These are phyloP conservation scores for Oldenlandia corymbosa DNA, from an alignment of 257 asterid genomes.

Conservation along the genomic window DNA sequence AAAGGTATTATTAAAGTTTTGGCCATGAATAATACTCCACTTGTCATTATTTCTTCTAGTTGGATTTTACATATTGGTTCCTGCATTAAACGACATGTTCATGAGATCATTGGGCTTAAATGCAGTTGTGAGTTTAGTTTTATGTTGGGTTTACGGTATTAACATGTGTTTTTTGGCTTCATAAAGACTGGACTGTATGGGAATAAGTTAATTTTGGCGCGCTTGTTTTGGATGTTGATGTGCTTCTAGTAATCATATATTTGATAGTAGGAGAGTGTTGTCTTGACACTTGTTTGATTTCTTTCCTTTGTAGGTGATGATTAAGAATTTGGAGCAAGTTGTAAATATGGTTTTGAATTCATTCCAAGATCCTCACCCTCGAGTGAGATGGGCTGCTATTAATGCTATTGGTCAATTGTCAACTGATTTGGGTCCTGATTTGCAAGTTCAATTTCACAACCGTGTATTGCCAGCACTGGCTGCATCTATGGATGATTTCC, in stretches of 20 bases:
- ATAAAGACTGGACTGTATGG: too few relatives aligned
- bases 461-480: slow-evolving; percentile 77
- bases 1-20: slow-evolving; percentile 61
- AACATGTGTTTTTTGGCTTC: too few relatives aligned
- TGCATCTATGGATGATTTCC: slow-evolving; percentile 85
- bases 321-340: slow-evolving; percentile 77
- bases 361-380: slow-evolving; percentile 96
- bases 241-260: too few relatives aligned
- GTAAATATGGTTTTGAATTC: slow-evolving; percentile 89
- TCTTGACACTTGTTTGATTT: background rate
- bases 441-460: slow-evolving; percentile 83
- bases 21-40: background rate
- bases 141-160: too few relatives aligned
- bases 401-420: slow-evolving; percentile 98
- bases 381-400: slow-evolving; percentile 97
- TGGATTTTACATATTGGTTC: too few relatives aligned
- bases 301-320: slow-evolving; percentile 60
- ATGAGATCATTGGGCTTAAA: background rate
- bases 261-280: background rate
- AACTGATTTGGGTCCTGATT: slow-evolving; percentile 96
- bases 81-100: too few relatives aligned
- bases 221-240: too few relatives aligned
- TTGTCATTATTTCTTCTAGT: too few relatives aligned
- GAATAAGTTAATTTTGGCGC: too few relatives aligned
- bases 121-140: too few relatives aligned